These are phyloP conservation scores for Boletus rex-veris DNA, from an alignment of 768 basidiomycete genomes.

Conservation along the genomic window DNA sequence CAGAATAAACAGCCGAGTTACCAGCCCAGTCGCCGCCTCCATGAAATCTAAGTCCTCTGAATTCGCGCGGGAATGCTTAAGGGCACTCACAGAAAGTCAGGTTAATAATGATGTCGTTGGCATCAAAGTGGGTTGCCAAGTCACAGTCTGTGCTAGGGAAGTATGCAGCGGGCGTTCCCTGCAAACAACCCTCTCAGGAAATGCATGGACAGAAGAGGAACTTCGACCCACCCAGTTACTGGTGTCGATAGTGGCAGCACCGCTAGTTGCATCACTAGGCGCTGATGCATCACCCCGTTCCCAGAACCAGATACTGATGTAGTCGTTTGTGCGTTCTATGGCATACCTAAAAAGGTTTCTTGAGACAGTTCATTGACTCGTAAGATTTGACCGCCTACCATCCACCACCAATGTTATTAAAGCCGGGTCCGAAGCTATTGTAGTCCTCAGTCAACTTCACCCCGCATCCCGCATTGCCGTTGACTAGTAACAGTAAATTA, in stretches of 20 bases:
- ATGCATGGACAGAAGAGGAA: too few species aligned
- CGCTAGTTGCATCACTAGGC: conserved; percentile 32
- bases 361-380: not conserved
- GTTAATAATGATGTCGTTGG: conserved; percentile 34
- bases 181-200: not conserved
- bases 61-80: not conserved
- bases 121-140: conserved; percentile 34
- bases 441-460: conserved; percentile 22
- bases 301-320: conserved; percentile 44
- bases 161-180: conserved; percentile 35
- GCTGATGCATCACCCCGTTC: conserved; percentile 29
- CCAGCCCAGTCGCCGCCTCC: conserved; percentile 33
- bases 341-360: conserved; percentile 33
- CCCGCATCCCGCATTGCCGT: conserved; percentile 39
- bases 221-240: conserved; percentile 21
- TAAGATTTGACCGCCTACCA: conserved; percentile 26
- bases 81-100: conserved; percentile 30
- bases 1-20: conserved; percentile 20
- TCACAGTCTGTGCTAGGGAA: conserved; percentile 41
- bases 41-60: not conserved
- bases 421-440: conserved; percentile 29
- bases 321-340: conserved; percentile 31
- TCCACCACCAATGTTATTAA: conserved; percentile 38
- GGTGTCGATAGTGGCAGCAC: conserved; percentile 17
- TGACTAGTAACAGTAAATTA: conserved; percentile 11